These are phyloP conservation scores for Lentinula lateritia DNA, from an alignment of 768 basidiomycete species.

Conservation along the genomic window DNA sequence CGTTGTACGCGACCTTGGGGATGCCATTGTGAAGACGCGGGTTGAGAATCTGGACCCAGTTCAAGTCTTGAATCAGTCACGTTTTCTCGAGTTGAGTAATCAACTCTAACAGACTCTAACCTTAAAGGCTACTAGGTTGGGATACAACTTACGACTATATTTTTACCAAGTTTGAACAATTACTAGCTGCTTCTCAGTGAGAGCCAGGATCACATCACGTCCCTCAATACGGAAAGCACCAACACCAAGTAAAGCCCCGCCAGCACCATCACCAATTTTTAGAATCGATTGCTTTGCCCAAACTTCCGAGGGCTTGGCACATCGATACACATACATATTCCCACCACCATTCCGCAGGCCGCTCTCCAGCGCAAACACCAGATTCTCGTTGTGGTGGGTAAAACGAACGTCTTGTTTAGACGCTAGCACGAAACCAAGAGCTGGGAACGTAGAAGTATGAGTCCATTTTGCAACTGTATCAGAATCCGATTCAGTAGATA, in stretches of 20 bases:
- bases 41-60: no score
- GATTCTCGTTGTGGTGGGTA: constrained; percentile 62
- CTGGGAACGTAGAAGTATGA: constrained; percentile 82
- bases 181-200: constrained; percentile 75
- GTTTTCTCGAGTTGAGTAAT: not conserved
- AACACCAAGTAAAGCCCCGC: constrained; percentile 77
- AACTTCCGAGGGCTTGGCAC: constrained; percentile 40
- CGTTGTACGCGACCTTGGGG: constrained; percentile 9
- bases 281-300: constrained; percentile 81
- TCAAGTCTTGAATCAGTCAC: not conserved
- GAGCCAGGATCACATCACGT: constrained; percentile 48
- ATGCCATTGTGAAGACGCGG: not conserved
- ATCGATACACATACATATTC: constrained; percentile 84
- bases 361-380: constrained; percentile 81
- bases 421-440: constrained; percentile 89
- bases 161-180: constrained; percentile 34
- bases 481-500: not conserved
- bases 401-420: constrained; percentile 89
- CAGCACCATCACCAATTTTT: constrained; percentile 61
- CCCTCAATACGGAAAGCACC: constrained; percentile 38
- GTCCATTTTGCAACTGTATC: constrained; percentile 43
- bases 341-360: constrained; percentile 63
- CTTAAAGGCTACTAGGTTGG: not conserved
- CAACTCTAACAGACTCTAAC: not conserved
- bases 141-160: not conserved